Evolutionary conservation across 2,329 filamentous ascomycete species (phyloP), one percentile per base, ranked within the genome.

Genomic region (Aspergillus puulaauensis): DNA sequence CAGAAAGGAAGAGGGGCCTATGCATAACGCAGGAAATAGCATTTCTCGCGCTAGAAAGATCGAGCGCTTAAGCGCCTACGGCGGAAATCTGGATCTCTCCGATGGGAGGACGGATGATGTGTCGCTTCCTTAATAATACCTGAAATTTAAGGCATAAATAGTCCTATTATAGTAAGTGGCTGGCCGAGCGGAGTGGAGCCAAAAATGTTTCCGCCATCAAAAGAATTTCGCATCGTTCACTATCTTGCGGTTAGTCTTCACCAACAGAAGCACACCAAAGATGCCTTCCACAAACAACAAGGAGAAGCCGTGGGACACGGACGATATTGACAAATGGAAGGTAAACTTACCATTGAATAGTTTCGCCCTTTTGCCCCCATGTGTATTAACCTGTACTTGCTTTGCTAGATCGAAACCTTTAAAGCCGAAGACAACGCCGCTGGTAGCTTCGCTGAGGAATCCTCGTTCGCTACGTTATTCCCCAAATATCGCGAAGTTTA

Each of bases 311-410:
- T 96, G 93, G 93, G 93, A 97, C 70, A 96, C 93, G 56, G 93
- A 96, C 62, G 95, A 97, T 70, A 91, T 98, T 64, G 93, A 98
- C 79, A 96, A 97, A 75, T 98, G 92, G 92, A 93, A 92, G 82
- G 87, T 88, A 50, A 24, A 68, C 23, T 37, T 7, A 7, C 6
- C 3, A 15, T 33, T 21, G 4, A 19, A 21, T 19, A 39, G 39
- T 46, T 15, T 19, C 19, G 15, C 12, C 41, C 12, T 12, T 6
- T n/a, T 12, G 6, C 23, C 21, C 45, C 24, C 31, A 15, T 37
- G 15, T 21, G 45, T 52, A 43, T 52, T 60, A 57, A 58, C 48
- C 43, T 52, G 44, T 46, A 40, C 58, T 48, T 48, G 57, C 44
- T 43, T 46, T 44, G 51, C 17, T 69, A 88, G 86, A 80, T 93